phyloP scores from a whole-genome alignment of 2,329 filamentous ascomycete species.

The Fusarium armeniacum region DNA sequence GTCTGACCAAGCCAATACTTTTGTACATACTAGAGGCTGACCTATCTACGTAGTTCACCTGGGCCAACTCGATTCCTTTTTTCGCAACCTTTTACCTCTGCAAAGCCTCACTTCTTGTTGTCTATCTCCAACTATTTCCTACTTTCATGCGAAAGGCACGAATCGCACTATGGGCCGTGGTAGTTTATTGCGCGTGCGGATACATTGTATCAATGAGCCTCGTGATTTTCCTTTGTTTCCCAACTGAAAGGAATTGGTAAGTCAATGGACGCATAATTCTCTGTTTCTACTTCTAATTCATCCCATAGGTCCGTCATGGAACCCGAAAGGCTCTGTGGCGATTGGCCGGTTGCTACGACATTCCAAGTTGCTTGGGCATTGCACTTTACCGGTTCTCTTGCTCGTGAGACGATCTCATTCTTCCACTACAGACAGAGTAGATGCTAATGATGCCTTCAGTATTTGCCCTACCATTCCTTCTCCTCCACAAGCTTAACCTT shows the following conservation, averaged over 20 bases:
- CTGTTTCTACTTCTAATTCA: neutral
- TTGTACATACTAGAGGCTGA: conserved; percentile 5
- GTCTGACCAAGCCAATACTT: neutral
- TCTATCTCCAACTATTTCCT: conserved; percentile 43
- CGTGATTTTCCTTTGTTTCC: conserved; percentile 37
- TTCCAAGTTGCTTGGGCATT: conserved; percentile 38
- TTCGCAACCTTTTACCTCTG: conserved; percentile 42
- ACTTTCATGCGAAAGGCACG: conserved; percentile 37
- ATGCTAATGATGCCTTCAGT: neutral
- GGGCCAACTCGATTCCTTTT: conserved; percentile 29
- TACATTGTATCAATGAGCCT: conserved; percentile 24
- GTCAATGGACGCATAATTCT: accelerated
- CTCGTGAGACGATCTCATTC: neutral
- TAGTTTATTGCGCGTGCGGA: conserved; percentile 11
- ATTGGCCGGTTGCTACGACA: neutral
- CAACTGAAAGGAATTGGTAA: conserved; percentile 36
- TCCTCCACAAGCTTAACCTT: conserved; percentile 37
- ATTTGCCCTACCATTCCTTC: conserved; percentile 26
- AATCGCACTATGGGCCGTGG: conserved; percentile 8
- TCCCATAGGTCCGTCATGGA: neutral
- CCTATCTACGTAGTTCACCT: conserved; percentile 13
- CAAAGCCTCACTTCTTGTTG: conserved; percentile 38
- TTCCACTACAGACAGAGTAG: accelerated
- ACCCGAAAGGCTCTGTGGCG: conserved; percentile 8
- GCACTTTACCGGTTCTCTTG: conserved; percentile 30